phyloP scores from a whole-genome alignment of 768 basidiomycete species.

The Lactifluus volemus region DNA sequence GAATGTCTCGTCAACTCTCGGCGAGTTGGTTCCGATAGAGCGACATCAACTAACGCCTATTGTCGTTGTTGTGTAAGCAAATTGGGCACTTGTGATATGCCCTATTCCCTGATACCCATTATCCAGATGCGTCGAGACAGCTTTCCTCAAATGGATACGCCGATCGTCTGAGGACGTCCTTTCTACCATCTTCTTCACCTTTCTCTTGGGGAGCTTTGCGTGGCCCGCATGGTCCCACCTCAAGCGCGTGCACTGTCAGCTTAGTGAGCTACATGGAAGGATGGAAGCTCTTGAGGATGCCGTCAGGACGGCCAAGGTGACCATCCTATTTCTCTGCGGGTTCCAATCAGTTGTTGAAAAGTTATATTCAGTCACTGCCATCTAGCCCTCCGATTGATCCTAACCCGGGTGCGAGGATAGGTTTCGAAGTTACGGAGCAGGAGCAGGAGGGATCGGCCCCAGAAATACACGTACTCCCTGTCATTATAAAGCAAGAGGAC shows the following conservation, averaged over 20 bases:
- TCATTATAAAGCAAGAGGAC: no score
- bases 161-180: not conserved
- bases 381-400: not conserved
- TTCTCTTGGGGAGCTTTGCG: not conserved
- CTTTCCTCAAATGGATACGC: not conserved
- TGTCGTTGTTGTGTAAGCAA: not conserved
- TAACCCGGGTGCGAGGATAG: not conserved
- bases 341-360: not conserved
- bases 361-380: not conserved
- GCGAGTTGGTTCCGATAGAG: not conserved
- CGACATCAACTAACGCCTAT: not conserved
- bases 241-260: not conserved
- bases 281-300: slow-evolving; percentile 2
- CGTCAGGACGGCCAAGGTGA: slow-evolving; percentile 1
- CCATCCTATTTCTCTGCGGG: not conserved
- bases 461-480: not conserved
- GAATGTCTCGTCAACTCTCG: not conserved
- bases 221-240: not conserved
- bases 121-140: not conserved
- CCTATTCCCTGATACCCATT: not conserved
- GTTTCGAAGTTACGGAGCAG: not conserved
- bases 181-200: not conserved
- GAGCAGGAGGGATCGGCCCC: not conserved
- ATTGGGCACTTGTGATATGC: not conserved
- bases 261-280: not conserved